Conservation (phyloP, 129 eudicot genomes). For the Ambrosia trifida region DNA sequence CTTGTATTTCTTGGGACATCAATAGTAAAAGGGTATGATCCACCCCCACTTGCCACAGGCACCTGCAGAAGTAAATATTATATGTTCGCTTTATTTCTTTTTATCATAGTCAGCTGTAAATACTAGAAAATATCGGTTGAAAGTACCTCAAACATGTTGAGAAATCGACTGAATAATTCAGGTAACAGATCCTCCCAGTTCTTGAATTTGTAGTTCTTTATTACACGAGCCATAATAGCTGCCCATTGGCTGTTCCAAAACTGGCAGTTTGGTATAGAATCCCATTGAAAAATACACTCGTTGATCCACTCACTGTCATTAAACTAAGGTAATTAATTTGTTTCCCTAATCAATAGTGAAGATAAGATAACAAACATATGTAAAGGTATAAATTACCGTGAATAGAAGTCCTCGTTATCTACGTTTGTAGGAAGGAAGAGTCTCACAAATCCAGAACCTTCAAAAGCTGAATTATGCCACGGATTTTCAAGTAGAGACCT, state of each 20-base stretch:
- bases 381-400: conserved; percentile 52
- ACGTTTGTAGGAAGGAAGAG: conserved; percentile 90
- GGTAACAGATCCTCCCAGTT: conserved; percentile 85
- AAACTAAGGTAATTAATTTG: conserved; percentile 13
- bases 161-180: conserved; percentile 66
- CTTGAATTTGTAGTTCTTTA: conserved; percentile 58
- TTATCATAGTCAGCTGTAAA: background rate
- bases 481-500: conserved; percentile 90
- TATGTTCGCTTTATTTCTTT: background rate
- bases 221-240: conserved; percentile 89
- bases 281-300: conserved; percentile 67
- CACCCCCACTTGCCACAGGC: conserved; percentile 92
- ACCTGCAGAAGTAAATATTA: conserved; percentile 51
- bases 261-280: conserved; percentile 87
- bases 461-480: conserved; percentile 96
- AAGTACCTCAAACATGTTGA: conserved; percentile 94
- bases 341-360: background rate
- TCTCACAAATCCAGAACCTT: conserved; percentile 92
- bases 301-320: conserved; percentile 69
- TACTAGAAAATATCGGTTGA: background rate
- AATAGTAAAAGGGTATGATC: conserved; percentile 80
- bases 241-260: conserved; percentile 99
- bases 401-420: conserved; percentile 78
- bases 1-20: conserved; percentile 97
- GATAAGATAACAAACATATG: background rate